Evolutionary conservation across 179 eudicot species (phyloP).

Genomic region (Dionaea muscipula): DNA sequence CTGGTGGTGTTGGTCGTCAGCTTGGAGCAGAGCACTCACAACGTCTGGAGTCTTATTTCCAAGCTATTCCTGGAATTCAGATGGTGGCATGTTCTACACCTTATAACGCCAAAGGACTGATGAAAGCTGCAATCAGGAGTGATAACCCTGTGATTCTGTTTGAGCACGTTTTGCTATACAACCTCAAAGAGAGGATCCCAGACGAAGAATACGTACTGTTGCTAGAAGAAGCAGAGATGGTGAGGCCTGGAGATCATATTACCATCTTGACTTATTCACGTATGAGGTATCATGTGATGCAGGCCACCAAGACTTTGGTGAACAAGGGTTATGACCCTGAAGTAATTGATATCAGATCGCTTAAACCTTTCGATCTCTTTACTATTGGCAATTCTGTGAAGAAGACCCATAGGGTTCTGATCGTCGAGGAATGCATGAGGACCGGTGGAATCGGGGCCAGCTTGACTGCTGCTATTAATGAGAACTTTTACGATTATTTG

Average conservation of each 20-base stretch:
- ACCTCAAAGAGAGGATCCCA: slow-evolving; percentile 77
- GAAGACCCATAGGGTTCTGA: slow-evolving; percentile 81
- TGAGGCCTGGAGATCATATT: slow-evolving; percentile 76
- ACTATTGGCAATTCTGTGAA: slow-evolving; percentile 85
- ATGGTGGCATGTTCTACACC: slow-evolving; percentile 96
- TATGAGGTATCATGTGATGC: slow-evolving; percentile 93
- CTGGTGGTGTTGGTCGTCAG: slow-evolving; percentile 94
- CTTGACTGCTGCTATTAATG: slow-evolving; percentile 82
- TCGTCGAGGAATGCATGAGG: slow-evolving; percentile 94
- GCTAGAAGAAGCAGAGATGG: slow-evolving; percentile 97
- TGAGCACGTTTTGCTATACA: slow-evolving; percentile 84
- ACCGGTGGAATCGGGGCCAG: slow-evolving; percentile 96
- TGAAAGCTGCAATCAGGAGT: slow-evolving; percentile 93
- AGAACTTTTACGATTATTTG: slow-evolving; percentile 81
- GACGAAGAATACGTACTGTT: slow-evolving; percentile 68
- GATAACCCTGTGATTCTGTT: slow-evolving; percentile 88
- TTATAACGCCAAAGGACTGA: slow-evolving; percentile 83
- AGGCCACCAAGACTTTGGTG: slow-evolving; percentile 78
- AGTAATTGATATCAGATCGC: slow-evolving; percentile 81
- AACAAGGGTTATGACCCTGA: slow-evolving; percentile 94
- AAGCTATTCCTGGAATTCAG: slow-evolving; percentile 88
- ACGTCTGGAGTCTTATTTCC: slow-evolving; percentile 82
- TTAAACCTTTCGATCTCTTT: slow-evolving; percentile 77
- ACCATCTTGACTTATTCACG: slow-evolving; percentile 84
- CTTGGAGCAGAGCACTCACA: slow-evolving; percentile 96